phyloP scores from a whole-genome alignment of 139 green algal species.

The Mesotaenium endlicherianum region DNA sequence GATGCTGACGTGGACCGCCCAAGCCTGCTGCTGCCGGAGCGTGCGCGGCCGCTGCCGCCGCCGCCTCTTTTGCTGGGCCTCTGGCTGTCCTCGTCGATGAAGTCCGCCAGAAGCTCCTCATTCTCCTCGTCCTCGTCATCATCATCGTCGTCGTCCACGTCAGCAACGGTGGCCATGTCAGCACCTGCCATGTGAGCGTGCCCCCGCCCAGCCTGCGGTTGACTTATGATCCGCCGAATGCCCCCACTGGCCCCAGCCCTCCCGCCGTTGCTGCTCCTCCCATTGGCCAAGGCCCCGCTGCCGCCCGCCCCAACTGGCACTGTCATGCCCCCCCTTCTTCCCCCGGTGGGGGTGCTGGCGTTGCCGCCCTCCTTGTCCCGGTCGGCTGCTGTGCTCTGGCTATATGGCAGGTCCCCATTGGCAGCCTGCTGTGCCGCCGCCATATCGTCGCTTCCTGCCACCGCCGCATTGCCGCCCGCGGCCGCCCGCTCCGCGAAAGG shows the following conservation, averaged over 20 bases:
- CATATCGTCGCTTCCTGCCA: too few relatives aligned
- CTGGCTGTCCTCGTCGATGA: constrained; percentile 46
- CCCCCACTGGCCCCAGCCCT: too few relatives aligned
- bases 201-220: too few relatives aligned
- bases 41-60: neutral
- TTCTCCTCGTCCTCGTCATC: constrained; percentile 49
- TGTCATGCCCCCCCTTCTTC: neutral
- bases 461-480: too few relatives aligned
- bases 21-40: neutral
- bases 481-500: constrained; percentile 7
- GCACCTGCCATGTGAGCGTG: too few relatives aligned
- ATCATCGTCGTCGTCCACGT: constrained; percentile 12
- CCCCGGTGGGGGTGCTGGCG: neutral
- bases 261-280: neutral
- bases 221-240: too few relatives aligned
- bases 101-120: constrained; percentile 51
- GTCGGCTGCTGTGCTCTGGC: too few relatives aligned
- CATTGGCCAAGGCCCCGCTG: neutral
- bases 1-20: too few relatives aligned
- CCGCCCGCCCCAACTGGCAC: neutral
- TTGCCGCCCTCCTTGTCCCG: neutral
- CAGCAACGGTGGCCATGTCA: neutral
- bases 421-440: too few relatives aligned
- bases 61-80: constrained; percentile 4
- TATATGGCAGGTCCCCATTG: too few relatives aligned